These are phyloP conservation scores for Tylopilus cervinicoccineus DNA, from an alignment of 768 basidiomycete species.

Conservation along the genomic window DNA sequence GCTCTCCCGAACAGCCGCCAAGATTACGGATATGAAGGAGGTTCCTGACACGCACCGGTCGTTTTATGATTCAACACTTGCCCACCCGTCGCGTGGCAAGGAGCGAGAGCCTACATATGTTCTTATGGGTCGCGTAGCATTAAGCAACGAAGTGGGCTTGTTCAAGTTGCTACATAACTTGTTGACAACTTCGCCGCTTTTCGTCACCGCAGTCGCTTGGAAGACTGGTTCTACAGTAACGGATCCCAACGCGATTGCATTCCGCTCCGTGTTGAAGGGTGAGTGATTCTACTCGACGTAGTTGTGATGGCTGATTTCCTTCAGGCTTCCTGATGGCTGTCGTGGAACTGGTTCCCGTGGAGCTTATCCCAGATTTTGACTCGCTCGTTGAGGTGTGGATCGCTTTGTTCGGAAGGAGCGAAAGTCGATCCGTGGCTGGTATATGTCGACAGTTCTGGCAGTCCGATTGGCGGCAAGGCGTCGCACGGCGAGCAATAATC, in stretches of 20 bases:
- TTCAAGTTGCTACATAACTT: conserved; percentile 54
- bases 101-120: conserved; percentile 53
- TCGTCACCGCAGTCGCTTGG: conserved; percentile 72
- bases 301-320: conserved; percentile 1
- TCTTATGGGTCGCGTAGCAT: conserved; percentile 55
- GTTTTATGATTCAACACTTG: conserved; percentile 53
- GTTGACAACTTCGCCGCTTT: conserved; percentile 67
- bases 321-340: conserved; percentile 74
- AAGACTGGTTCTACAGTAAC: conserved; percentile 62
- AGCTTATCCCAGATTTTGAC: conserved; percentile 73
- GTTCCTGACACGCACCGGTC: conserved; percentile 50
- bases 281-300: conserved; percentile 9
- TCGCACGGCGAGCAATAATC: conserved; percentile 72
- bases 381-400: conserved; percentile 73
- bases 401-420: conserved; percentile 71
- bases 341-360: conserved; percentile 70
- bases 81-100: conserved; percentile 43
- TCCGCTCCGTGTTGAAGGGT: conserved; percentile 86
- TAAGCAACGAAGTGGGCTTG: conserved; percentile 57
- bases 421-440: conserved; percentile 54
- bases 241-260: conserved; percentile 75
- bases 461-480: conserved; percentile 63
- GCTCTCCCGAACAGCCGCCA: conserved; percentile 55
- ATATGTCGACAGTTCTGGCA: conserved; percentile 85
- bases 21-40: conserved; percentile 44